phyloP scores from a whole-genome alignment of 768 basidiomycete genomes.

The Megacollybia marginata region DNA sequence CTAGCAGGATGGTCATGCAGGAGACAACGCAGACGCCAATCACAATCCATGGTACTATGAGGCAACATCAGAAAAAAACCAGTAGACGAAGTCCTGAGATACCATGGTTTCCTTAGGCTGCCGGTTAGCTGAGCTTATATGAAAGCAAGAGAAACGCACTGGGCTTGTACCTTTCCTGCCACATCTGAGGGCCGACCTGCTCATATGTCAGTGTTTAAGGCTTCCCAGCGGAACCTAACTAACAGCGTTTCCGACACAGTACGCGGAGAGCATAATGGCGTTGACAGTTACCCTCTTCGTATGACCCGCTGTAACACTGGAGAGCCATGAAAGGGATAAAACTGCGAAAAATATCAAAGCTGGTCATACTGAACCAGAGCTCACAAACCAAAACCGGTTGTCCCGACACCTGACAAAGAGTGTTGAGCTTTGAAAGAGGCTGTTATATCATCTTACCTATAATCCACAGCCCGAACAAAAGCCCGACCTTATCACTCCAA shows the following conservation, averaged over 20 bases:
- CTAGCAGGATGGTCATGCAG: constrained; percentile 40
- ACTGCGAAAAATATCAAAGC: constrained; percentile 13
- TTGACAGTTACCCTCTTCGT: constrained; percentile 67
- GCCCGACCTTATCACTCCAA: constrained; percentile 56
- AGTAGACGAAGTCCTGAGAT: too few relatives aligned
- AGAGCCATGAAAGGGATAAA: constrained; percentile 57
- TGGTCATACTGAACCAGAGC: neutral
- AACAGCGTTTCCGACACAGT: constrained; percentile 55
- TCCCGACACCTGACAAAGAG: constrained; percentile 31
- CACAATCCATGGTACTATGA: constrained; percentile 65
- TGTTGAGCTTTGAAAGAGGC: neutral
- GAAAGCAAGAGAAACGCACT: constrained; percentile 24
- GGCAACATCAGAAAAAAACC: neutral
- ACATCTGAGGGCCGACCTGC: constrained; percentile 60
- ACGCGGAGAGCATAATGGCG: constrained; percentile 68
- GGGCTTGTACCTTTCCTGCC: constrained; percentile 61
- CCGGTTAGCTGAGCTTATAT: neutral
- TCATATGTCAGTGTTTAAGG: too few relatives aligned
- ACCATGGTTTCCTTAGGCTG: too few relatives aligned
- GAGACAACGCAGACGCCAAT: constrained; percentile 56
- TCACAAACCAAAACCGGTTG: constrained; percentile 41
- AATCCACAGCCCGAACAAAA: constrained; percentile 51
- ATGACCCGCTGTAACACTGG: constrained; percentile 59
- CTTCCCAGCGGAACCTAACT: neutral
- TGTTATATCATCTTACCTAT: constrained; percentile 29